Percentiles rank a stretch among this genome's conserved stretches.
These are phyloP conservation scores for Pseudognaphalium luteoalbum DNA, from an alignment of 129 eudicot genomes.

Conservation along the genomic window DNA sequence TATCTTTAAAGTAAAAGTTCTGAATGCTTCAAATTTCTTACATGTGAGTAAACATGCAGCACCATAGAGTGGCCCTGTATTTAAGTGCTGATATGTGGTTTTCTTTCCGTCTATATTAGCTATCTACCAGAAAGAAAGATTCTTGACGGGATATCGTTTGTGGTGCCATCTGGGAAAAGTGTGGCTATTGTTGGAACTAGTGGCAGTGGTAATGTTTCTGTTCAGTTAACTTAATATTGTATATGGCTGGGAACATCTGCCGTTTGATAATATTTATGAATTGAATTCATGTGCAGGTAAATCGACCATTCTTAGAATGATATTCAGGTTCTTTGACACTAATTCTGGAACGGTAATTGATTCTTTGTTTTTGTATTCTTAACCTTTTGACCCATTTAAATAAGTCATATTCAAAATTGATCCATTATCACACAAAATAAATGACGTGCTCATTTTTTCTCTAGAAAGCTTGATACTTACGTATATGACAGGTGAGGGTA, in stretches of 20 bases:
- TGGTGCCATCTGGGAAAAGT: conserved; percentile 96
- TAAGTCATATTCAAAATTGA: background rate
- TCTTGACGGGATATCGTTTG: conserved; percentile 96
- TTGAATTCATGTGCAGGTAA: conserved; percentile 62
- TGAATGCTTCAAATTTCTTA: conserved; percentile 7
- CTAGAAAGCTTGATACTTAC: conserved; percentile 6
- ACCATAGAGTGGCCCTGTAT: conserved; percentile 10
- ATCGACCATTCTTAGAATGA: conserved; percentile 90
- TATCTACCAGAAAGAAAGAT: conserved; percentile 89
- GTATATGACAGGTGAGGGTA: conserved; percentile 61
- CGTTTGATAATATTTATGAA: background rate
- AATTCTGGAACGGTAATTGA: conserved; percentile 76
- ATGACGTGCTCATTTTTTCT: background rate
- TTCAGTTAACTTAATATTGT: conserved; percentile 7
- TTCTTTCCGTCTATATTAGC: conserved; percentile 38
- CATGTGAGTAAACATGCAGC: background rate
- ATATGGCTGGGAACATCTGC: background rate
- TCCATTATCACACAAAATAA: background rate
- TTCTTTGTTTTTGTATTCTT: background rate
- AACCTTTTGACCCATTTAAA: background rate
- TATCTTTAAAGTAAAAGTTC: background rate
- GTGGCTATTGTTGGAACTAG: conserved; percentile 99
- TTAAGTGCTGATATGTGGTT: conserved; percentile 25
- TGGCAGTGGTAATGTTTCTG: conserved; percentile 79
- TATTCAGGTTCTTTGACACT: conserved; percentile 88